phyloP scores from a whole-genome alignment of 73 alveolate genomes.

The Paramecium octaurelia region DNA sequence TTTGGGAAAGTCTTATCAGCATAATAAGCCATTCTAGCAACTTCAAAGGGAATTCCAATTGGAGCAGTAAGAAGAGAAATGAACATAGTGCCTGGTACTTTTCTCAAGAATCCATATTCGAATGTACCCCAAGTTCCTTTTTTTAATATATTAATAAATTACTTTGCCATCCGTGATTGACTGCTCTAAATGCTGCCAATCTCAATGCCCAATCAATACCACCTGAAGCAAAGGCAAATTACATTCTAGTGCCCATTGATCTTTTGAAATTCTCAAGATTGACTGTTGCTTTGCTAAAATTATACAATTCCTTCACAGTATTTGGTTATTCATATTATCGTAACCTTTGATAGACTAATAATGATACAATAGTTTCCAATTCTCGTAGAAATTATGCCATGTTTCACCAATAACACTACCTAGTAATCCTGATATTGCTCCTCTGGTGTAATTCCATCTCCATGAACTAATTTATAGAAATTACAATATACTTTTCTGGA shows the following conservation, averaged over 20 bases:
- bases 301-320: not conserved
- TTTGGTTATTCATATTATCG: slow-evolving; percentile 45
- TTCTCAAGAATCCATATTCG: slow-evolving; percentile 54
- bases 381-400: slow-evolving; percentile 1
- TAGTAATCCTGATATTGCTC: slow-evolving; percentile 49
- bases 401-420: slow-evolving; percentile 37
- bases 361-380: slow-evolving; percentile 57
- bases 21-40: slow-evolving; percentile 78
- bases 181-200: slow-evolving; percentile 58
- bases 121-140: slow-evolving; percentile 49
- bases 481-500: slow-evolving; percentile 42
- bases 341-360: not conserved
- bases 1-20: slow-evolving; percentile 85
- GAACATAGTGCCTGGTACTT: slow-evolving; percentile 51
- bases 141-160: not conserved
- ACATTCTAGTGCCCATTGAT: slow-evolving; percentile 46
- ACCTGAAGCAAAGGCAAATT: slow-evolving; percentile 51
- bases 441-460: slow-evolving; percentile 62
- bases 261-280: slow-evolving; percentile 52
- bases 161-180: slow-evolving; percentile 63
- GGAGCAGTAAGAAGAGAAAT: slow-evolving; percentile 58
- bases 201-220: slow-evolving; percentile 56
- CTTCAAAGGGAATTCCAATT: slow-evolving; percentile 71
- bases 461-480: not conserved
- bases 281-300: slow-evolving; percentile 27